Percentiles rank a stretch among this genome's conserved stretches.
phyloP scores from a whole-genome alignment of 768 basidiomycete species.

The Leucosporidium creatinivorum region DNA sequence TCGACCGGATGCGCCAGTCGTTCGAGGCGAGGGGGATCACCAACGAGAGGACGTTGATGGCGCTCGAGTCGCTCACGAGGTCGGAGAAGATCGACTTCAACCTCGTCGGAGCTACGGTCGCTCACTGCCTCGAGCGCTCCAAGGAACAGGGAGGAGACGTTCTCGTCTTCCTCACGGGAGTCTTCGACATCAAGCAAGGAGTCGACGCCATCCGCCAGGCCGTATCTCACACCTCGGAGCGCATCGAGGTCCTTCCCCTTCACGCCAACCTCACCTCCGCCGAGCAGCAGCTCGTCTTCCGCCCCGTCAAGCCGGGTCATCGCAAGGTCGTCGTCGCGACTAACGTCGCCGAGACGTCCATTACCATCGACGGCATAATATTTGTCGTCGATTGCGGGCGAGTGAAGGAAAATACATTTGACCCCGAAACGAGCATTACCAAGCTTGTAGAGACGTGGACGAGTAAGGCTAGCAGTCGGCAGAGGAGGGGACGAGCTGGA shows the following conservation, averaged over 20 bases:
- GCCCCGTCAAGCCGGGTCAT: conserved; percentile 47
- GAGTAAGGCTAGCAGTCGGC: conserved; percentile 67
- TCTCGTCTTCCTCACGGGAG: conserved; percentile 83
- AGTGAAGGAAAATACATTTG: conserved; percentile 81
- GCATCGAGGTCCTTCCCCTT: conserved; percentile 54
- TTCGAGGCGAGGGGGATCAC: conserved; percentile 54
- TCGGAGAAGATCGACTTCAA: conserved; percentile 62
- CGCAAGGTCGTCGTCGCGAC: conserved; percentile 86
- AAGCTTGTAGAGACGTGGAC: conserved; percentile 71
- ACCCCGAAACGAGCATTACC: conserved; percentile 65
- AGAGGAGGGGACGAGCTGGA: conserved; percentile 83
- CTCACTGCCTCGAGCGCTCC: conserved; percentile 19
- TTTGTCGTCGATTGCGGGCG: conserved; percentile 86
- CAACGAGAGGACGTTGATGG: conserved; percentile 46
- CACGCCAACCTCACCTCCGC: conserved; percentile 81
- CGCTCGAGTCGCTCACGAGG: conserved; percentile 56
- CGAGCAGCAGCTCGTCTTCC: conserved; percentile 74
- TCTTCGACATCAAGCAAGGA: conserved; percentile 47
- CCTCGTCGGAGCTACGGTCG: conserved; percentile 9
- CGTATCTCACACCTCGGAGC: conserved; percentile 30
- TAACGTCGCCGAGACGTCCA: conserved; percentile 75
- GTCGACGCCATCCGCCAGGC: conserved; percentile 36
- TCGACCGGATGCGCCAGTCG: conserved; percentile 48
- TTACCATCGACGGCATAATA: conserved; percentile 74
- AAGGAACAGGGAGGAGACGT: conserved; percentile 54